phyloP scores from a whole-genome alignment of 1,284 basidiomycete genomes.

The Coniferiporia sulphurascens region DNA sequence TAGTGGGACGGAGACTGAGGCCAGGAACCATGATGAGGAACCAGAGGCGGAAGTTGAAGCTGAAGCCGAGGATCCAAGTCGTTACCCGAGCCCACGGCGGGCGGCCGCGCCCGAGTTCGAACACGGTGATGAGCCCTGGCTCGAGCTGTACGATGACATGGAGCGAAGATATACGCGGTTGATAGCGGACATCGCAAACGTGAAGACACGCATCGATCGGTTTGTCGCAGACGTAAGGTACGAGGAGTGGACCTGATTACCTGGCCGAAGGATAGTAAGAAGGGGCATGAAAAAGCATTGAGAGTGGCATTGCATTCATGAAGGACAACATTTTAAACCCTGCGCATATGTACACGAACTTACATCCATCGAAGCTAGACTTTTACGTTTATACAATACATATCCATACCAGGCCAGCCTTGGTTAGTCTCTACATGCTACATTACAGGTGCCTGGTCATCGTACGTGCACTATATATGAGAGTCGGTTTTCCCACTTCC shows the following conservation, averaged over 20 bases:
- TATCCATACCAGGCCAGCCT: no score
- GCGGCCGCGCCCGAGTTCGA: background rate
- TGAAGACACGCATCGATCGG: slow-evolving; percentile 25
- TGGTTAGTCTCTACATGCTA: no score
- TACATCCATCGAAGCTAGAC: no score
- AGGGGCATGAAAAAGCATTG: background rate
- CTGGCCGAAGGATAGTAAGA: background rate
- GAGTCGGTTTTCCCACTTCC: no score
- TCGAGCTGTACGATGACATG: slow-evolving; percentile 12
- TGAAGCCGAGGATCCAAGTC: background rate
- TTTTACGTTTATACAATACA: no score
- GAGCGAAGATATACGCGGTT: slow-evolving; percentile 22
- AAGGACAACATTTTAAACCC: no score
- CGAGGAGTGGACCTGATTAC: background rate
- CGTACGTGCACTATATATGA: no score
- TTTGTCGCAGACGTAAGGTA: background rate
- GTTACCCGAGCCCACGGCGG: background rate
- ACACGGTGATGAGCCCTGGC: background rate
- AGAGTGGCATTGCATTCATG: background rate
- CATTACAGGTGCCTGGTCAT: no score
- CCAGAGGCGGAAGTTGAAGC: background rate
- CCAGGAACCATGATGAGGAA: background rate
- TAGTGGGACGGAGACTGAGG: background rate
- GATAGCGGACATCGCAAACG: slow-evolving; percentile 27
- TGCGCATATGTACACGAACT: no score